Evolutionary conservation across 2,329 filamentous ascomycete species (phyloP).

Genomic region (Phoma sp.): DNA sequence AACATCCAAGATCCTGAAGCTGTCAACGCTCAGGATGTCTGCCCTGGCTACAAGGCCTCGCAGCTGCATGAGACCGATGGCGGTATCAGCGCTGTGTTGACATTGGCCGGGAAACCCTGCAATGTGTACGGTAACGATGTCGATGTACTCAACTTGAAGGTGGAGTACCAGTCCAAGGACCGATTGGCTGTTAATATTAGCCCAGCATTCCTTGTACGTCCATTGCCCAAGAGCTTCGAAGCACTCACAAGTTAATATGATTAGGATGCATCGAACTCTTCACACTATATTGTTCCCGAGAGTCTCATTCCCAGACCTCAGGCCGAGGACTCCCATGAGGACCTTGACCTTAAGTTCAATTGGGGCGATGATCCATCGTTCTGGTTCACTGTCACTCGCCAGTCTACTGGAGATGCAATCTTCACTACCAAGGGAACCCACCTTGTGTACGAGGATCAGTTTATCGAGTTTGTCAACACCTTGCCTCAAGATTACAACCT

Average conservation of each 20-base stretch:
- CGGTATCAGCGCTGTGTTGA: constrained; percentile 62
- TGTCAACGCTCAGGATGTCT: constrained; percentile 68
- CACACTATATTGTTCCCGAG: constrained; percentile 73
- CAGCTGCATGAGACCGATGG: constrained; percentile 54
- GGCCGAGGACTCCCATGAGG: constrained; percentile 49
- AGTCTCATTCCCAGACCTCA: constrained; percentile 66
- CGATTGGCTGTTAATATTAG: constrained; percentile 75
- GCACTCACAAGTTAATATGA: constrained; percentile 15
- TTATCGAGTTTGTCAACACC: constrained; percentile 73
- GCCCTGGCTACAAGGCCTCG: constrained; percentile 66
- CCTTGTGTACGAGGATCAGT: constrained; percentile 78
- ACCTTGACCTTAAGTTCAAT: constrained; percentile 58
- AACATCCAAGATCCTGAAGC: constrained; percentile 72
- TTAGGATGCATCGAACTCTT: constrained; percentile 63
- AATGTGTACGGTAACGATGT: constrained; percentile 82
- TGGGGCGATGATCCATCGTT: constrained; percentile 65
- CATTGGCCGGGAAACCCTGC: constrained; percentile 64
- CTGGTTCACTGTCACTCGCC: constrained; percentile 63
- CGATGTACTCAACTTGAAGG: constrained; percentile 68
- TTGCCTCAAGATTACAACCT: constrained; percentile 77
- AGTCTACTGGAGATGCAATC: constrained; percentile 68
- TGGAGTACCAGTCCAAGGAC: constrained; percentile 71
- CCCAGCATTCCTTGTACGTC: constrained; percentile 64
- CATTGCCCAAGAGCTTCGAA: neutral
- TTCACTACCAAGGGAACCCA: constrained; percentile 71